These are phyloP conservation scores for Cylindrodendrum hubeiense DNA, from an alignment of 2,329 filamentous ascomycete genomes.

Conservation along the genomic window DNA sequence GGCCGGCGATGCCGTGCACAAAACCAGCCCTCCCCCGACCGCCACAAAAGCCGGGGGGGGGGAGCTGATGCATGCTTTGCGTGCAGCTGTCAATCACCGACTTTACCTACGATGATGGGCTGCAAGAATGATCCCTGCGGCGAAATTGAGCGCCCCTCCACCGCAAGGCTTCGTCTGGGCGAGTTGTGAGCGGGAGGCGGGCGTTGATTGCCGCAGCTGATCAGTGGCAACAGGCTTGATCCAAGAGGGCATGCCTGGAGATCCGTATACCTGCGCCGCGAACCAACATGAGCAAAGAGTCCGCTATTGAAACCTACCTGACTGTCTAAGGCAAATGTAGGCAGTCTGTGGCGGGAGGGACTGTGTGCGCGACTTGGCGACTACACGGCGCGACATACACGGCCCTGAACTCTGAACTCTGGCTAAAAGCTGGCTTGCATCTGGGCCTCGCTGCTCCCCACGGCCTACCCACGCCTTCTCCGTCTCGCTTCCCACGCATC, in stretches of 20 bases:
- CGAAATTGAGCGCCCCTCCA: constrained; percentile 1
- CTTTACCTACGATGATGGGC: neutral
- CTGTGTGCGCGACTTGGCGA: no score
- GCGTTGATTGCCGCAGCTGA: neutral
- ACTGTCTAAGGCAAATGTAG: no score
- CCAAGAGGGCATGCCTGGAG: neutral
- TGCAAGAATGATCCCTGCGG: constrained; percentile 23
- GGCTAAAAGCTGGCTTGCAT: neutral
- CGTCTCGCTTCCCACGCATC: constrained; percentile 8
- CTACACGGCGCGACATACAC: no score
- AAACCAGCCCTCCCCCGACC: neutral
- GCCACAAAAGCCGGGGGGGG: neutral
- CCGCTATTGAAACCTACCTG: no score
- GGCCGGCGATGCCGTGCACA: constrained; percentile 1
- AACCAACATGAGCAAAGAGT: neutral
- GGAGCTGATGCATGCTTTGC: constrained; percentile 12
- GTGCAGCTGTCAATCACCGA: constrained; percentile 27
- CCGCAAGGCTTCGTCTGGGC: neutral
- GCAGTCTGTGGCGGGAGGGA: no score
- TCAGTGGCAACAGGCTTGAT: neutral
- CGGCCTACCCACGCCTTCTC: neutral
- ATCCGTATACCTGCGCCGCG: neutral
- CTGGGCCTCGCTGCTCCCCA: neutral
- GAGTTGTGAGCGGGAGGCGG: neutral
- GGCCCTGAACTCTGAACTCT: no score